Conservation (phyloP, 1,139 yeast species). For the Hanseniaspora sp. region DNA sequence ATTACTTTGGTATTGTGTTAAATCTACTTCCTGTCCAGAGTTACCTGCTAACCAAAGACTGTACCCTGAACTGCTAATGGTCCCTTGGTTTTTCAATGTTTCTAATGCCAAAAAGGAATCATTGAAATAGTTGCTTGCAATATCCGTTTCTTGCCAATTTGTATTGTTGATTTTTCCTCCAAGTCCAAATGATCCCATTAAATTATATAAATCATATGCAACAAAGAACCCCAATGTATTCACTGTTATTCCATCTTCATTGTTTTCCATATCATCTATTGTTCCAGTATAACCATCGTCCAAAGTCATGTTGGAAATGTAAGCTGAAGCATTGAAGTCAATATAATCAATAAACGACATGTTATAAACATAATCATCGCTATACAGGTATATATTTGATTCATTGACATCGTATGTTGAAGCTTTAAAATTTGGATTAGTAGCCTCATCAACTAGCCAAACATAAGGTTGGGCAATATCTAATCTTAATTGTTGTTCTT, state of each 20-base stretch:
- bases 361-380: conserved; percentile 1
- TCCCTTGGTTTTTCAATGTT: conserved; percentile 28
- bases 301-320: background rate
- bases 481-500: conserved; percentile 28
- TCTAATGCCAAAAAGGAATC: conserved; percentile 37
- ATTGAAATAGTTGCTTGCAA: conserved; percentile 22
- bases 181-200: conserved; percentile 50
- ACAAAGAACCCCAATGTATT: conserved; percentile 25
- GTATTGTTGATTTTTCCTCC: conserved; percentile 32
- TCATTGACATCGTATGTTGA: conserved; percentile 11
- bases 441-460: conserved; percentile 32
- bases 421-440: conserved; percentile 23
- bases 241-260: conserved; percentile 19
- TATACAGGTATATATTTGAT: background rate
- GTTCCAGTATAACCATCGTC: no score
- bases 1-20: background rate
- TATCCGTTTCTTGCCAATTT: conserved; percentile 17
- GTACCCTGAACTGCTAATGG: conserved; percentile 41
- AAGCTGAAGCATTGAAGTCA: conserved; percentile 22
- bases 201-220: conserved; percentile 34
- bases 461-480: conserved; percentile 36
- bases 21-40: background rate
- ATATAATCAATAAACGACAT: conserved; percentile 22
- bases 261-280: background rate
- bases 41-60: conserved; percentile 41